Evolutionary conservation across 2,329 filamentous ascomycete genomes (phyloP).

Genomic region (Hypomyces rosellus): DNA sequence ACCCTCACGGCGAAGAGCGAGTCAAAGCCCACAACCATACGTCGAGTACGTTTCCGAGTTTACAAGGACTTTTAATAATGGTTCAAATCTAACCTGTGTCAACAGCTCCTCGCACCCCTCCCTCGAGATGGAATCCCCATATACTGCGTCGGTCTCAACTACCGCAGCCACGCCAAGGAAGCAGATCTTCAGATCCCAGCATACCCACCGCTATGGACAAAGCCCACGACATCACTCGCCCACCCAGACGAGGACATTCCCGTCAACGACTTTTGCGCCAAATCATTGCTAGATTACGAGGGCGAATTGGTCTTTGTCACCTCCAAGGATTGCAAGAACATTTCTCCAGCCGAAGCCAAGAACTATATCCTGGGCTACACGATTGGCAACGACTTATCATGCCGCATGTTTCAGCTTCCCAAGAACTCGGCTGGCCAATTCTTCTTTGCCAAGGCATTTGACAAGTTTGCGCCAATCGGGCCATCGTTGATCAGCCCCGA

Average conservation of each 20-base stretch:
- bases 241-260: slow-evolving; percentile 16
- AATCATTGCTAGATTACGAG: slow-evolving; percentile 41
- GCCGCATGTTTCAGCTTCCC: slow-evolving; percentile 44
- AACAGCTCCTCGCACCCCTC: slow-evolving; percentile 4
- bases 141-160: slow-evolving; percentile 24
- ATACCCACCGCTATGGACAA: slow-evolving; percentile 15
- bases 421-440: slow-evolving; percentile 33
- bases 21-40: background rate
- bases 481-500: slow-evolving; percentile 27
- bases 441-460: slow-evolving; percentile 44
- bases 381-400: slow-evolving; percentile 47
- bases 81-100: too few species aligned
- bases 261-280: slow-evolving; percentile 30
- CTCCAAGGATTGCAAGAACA: slow-evolving; percentile 40
- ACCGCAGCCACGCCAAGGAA: slow-evolving; percentile 20
- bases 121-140: slow-evolving; percentile 9
- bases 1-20: background rate
- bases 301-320: slow-evolving; percentile 47
- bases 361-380: slow-evolving; percentile 52
- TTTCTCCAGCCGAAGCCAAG: slow-evolving; percentile 39
- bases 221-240: slow-evolving; percentile 16
- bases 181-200: slow-evolving; percentile 12
- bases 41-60: background rate
- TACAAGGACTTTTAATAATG: background rate
- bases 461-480: slow-evolving; percentile 46